Conservation (phyloP, 495 filamentous ascomycete species). For the Pyrenopolyporus hunteri region DNA sequence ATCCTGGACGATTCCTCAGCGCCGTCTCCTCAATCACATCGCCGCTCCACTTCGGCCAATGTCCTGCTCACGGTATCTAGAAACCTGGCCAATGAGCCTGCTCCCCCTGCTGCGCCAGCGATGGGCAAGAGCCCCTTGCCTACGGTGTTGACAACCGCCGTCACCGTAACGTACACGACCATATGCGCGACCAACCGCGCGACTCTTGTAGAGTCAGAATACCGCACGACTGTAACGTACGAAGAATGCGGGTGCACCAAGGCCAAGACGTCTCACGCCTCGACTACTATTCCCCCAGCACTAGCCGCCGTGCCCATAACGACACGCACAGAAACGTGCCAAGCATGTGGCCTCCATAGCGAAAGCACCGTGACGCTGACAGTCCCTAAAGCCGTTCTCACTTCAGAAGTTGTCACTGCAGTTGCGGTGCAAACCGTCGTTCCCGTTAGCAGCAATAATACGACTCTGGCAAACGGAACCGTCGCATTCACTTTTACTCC, state of each 20-base stretch:
- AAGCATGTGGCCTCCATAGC: slow-evolving; percentile 30
- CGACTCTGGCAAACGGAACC: background rate
- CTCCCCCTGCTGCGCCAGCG: slow-evolving; percentile 23
- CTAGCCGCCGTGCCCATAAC: slow-evolving; percentile 30
- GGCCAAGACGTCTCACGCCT: background rate
- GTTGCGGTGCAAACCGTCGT: slow-evolving; percentile 36
- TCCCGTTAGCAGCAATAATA: slow-evolving; percentile 6
- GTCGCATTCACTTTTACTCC: background rate
- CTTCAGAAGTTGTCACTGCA: slow-evolving; percentile 13
- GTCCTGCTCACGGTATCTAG: slow-evolving; percentile 33
- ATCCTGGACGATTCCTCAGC: background rate
- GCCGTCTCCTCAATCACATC: background rate
- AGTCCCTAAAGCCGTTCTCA: slow-evolving; percentile 15
- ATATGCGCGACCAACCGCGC: slow-evolving; percentile 38
- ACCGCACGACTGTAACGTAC: slow-evolving; percentile 29
- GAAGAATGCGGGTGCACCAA: slow-evolving; percentile 18
- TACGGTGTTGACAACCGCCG: slow-evolving; percentile 19
- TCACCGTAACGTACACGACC: slow-evolving; percentile 39
- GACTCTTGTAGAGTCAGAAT: slow-evolving; percentile 20
- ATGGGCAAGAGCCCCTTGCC: slow-evolving; percentile 26
- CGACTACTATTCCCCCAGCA: background rate
- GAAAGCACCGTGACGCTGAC: slow-evolving; percentile 37
- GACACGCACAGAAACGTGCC: slow-evolving; percentile 24
- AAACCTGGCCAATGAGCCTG: slow-evolving; percentile 8
- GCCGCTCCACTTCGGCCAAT: background rate